phyloP scores from a whole-genome alignment of 805 yeast species.

The Lipomyces starkeyi region DNA sequence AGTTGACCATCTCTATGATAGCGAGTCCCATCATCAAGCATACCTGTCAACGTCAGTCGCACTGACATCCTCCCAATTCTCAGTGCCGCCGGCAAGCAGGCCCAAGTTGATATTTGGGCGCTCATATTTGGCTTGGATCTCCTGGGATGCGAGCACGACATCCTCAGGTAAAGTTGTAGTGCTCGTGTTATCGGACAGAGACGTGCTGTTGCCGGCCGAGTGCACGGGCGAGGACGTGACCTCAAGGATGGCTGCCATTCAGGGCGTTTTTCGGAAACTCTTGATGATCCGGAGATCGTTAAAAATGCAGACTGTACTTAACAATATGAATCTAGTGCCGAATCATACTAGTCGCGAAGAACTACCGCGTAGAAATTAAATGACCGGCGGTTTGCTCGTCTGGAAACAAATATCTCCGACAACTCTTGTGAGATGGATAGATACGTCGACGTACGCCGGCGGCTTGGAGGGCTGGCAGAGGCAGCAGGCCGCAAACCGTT shows the following conservation, averaged over 20 bases:
- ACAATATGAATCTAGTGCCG: too few relatives aligned
- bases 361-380: too few relatives aligned
- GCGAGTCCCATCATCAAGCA: neutral
- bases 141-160: slow-evolving; percentile 5
- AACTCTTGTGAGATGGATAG: too few relatives aligned
- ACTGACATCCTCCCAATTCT: slow-evolving; percentile 30
- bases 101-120: neutral
- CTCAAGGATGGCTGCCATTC: neutral
- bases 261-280: neutral
- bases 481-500: too few relatives aligned
- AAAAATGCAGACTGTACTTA: neutral
- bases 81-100: slow-evolving; percentile 35
- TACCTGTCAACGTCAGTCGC: slow-evolving; percentile 30
- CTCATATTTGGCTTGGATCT: slow-evolving; percentile 10
- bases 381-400: too few relatives aligned
- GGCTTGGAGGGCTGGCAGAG: too few relatives aligned
- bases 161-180: slow-evolving; percentile 1
- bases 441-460: too few relatives aligned
- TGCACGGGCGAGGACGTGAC: slow-evolving; percentile 1
- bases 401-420: too few relatives aligned
- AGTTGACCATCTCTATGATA: neutral
- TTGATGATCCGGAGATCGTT: neutral
- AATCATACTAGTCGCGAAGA: too few relatives aligned
- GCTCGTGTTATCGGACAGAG: neutral
- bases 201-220: neutral